These are phyloP conservation scores for Candida alai DNA, from an alignment of 805 yeast genomes.

Conservation along the genomic window DNA sequence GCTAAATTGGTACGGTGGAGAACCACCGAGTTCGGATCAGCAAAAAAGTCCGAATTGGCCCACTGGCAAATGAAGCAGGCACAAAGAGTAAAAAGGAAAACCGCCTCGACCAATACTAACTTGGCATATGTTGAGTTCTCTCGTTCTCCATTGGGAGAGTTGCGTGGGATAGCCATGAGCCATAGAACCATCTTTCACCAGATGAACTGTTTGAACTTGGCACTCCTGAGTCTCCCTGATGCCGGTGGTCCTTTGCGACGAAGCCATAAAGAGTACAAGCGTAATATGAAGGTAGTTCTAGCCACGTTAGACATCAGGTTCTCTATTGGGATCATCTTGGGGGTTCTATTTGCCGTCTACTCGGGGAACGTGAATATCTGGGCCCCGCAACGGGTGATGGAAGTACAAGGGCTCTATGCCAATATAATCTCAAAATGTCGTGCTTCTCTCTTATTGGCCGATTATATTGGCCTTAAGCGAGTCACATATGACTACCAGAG, in stretches of 20 bases:
- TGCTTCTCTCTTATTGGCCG: slow-evolving; percentile 75
- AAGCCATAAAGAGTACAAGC: slow-evolving; percentile 26
- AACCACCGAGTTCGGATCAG: slow-evolving; percentile 81
- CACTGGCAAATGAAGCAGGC: slow-evolving; percentile 18
- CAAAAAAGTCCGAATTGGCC: slow-evolving; percentile 33
- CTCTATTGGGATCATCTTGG: slow-evolving; percentile 82
- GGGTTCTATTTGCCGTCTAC: slow-evolving; percentile 75
- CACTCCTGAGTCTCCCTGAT: slow-evolving; percentile 63
- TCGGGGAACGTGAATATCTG: slow-evolving; percentile 80
- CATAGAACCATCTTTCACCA: slow-evolving; percentile 87
- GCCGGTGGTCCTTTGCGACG: slow-evolving; percentile 52
- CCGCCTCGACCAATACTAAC: slow-evolving; percentile 31
- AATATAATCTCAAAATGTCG: slow-evolving; percentile 65
- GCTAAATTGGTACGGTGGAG: slow-evolving; percentile 70
- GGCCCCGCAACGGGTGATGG: slow-evolving; percentile 71
- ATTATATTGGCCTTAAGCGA: slow-evolving; percentile 82
- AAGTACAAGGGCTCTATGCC: slow-evolving; percentile 84
- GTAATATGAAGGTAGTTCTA: slow-evolving; percentile 50
- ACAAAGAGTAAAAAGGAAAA: slow-evolving; percentile 8
- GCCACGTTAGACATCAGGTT: slow-evolving; percentile 41
- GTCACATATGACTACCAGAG: slow-evolving; percentile 92
- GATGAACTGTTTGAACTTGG: slow-evolving; percentile 68
- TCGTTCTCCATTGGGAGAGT: slow-evolving; percentile 83
- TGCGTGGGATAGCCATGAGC: slow-evolving; percentile 89
- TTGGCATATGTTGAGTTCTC: slow-evolving; percentile 92